Evolutionary conservation across 805 yeast genomes (phyloP), one percentile per base, ranked within the genome.

Genomic region (Yarrowia porcina): DNA sequence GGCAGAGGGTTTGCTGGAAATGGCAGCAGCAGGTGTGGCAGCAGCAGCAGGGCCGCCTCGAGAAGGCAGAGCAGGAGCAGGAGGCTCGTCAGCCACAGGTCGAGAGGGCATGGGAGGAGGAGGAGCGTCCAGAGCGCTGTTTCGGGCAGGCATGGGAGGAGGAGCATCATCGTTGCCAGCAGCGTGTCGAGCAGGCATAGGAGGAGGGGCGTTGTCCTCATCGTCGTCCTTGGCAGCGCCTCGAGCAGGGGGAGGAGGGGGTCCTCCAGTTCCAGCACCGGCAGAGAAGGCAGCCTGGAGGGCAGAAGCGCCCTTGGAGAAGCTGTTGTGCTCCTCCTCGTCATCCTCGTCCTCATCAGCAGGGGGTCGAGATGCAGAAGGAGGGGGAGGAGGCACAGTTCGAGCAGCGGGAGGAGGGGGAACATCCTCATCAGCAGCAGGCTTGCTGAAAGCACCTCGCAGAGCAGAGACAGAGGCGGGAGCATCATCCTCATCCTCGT

Each of bases 1-100:
- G 1, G 97, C 99, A 33, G 79, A 73, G 41, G 65, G 64, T 17
- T 69, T 61, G 20, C 61, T 18, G 33, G 69, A 66, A 25, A 72
- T 66, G 32, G 57, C 64, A 6, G 64, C 65, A 44, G 73, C 67
- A 25, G 70, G 72, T n/a, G 71, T 72, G 25, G 69, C 68, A 62
- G 36, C 69, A 23, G 44, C 42, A 27, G 61, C 65, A 35, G 56
- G 50, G 21, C 61, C 66, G 11, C 47, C 63, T 33, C 64, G 15
- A 12, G 64, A 41, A 49, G 69, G 64, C 17, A 35, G 59, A 18
- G 63, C 66, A 18, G 71, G 66, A 17, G 68, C 70, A 17, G 73
- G 69, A 23, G 69, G 66, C 28, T 54, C 66, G 18, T 54, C 49
- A 18, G 17, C 49, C 4, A 15, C 39, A 20, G 45, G 60, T 10